Evolutionary conservation across 352 stramenopile species (phyloP), one percentile per base, ranked within the genome.

Genomic region (Peronospora tabacina): DNA sequence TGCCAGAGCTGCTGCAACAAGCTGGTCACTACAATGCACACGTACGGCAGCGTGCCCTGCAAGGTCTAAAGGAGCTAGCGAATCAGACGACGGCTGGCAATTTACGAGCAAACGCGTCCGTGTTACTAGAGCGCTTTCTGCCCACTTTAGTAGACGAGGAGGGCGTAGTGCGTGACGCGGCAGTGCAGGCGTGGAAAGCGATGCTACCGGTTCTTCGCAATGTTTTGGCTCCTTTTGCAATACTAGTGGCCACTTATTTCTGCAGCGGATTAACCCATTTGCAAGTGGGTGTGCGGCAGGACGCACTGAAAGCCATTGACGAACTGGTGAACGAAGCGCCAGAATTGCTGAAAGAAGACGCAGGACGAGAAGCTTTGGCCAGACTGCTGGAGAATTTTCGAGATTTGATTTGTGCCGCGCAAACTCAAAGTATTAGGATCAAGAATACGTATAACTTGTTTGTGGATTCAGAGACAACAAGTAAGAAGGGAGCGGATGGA

Each of bases 11-110:
- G 29, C 53, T 92, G 55, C 45, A 59, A 20, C 76, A 89, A 49
- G 62, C 74, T 4, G 71, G 72, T 24, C 81, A 92, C 56, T 92
- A 92, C 63, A 92, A 90, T 44, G 76, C 72, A 3, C 76, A 92
- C 50, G 67, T 92, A 34, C 78, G 81, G 8, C 75, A 89, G 59
- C 70, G 70, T 41, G 76, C 78, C 20, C 46, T 92, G 24, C 72
- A 84, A 26, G 76, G 78, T 1, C 37, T 92, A 11, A 68, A 69
- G 7, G 81, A 92, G 43, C 54, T 92, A 17, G 71, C 72, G 19
- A 54, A 65, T 26, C 63, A 70, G 24, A 64, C 75, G 28, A 58
- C 49, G 16, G 55, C 72, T 1, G 66, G 45, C 37, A 88, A 85
- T 52, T 56, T 92, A 34, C 59, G 82, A 1, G 74, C 76, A 34